phyloP scores from a whole-genome alignment of 495 filamentous ascomycete species.

The Xylaria sp. region DNA sequence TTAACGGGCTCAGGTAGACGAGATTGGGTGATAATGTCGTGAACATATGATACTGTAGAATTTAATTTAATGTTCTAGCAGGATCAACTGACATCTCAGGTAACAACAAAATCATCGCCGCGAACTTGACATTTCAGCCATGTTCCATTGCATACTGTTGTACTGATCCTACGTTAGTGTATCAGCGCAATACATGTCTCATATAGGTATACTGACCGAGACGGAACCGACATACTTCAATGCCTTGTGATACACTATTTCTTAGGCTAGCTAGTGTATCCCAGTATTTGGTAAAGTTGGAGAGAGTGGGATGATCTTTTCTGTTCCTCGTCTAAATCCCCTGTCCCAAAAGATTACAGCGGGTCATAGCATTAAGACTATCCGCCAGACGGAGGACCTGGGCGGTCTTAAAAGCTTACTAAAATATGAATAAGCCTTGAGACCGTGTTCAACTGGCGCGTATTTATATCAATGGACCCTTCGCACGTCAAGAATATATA shows the following conservation, averaged over 20 bases:
- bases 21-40: background rate
- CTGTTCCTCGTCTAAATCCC: background rate
- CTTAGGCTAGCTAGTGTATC: background rate
- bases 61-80: background rate
- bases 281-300: background rate
- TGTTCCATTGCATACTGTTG: constrained; percentile 7
- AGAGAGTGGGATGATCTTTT: background rate
- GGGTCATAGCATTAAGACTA: background rate
- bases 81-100: background rate
- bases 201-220: background rate
- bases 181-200: background rate
- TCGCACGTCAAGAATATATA: background rate
- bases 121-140: background rate
- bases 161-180: background rate
- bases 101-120: background rate
- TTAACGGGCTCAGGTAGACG: background rate
- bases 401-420: constrained; percentile 11
- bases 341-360: background rate
- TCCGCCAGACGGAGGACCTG: background rate
- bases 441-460: background rate
- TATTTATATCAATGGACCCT: background rate
- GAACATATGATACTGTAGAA: background rate
- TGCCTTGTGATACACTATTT: background rate
- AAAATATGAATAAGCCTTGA: background rate
- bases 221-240: background rate